phyloP scores from a whole-genome alignment of 208 protist genomes.

The Trypanosoma congolense region DNA sequence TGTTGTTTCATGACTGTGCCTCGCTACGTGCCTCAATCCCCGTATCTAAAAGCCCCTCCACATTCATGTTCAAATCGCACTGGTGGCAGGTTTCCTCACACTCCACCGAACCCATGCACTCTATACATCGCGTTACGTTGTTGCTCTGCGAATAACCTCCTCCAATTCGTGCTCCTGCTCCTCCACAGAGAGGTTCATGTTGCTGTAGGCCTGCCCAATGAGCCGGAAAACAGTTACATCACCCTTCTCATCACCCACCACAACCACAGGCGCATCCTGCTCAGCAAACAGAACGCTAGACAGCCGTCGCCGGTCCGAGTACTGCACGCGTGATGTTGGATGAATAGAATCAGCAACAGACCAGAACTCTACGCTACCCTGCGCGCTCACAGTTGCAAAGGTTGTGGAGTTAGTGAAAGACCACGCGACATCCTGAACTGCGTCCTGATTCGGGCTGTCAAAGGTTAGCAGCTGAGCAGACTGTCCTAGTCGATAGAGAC shows the following conservation, averaged over 20 bases:
- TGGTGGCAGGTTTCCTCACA: no score
- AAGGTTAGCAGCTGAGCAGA: conserved; percentile 63
- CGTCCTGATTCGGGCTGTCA: conserved; percentile 79
- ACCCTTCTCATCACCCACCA: conserved; percentile 87
- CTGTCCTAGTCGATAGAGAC: conserved; percentile 86
- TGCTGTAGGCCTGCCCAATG: conserved; percentile 31
- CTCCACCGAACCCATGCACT: background rate
- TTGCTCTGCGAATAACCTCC: conserved; percentile 65
- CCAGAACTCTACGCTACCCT: conserved; percentile 85
- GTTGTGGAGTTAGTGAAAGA: conserved; percentile 81
- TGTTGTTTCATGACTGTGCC: no score
- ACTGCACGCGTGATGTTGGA: conserved; percentile 56
- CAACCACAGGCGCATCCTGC: conserved; percentile 77
- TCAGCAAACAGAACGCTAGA: conserved; percentile 82
- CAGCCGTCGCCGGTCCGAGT: conserved; percentile 67
- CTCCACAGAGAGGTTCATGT: conserved; percentile 56
- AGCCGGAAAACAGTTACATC: conserved; percentile 81
- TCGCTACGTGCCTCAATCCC: no score
- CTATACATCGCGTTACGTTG: background rate
- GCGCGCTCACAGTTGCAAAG: conserved; percentile 91
- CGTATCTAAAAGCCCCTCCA: no score
- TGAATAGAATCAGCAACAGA: conserved; percentile 67
- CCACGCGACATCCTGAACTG: conserved; percentile 93
- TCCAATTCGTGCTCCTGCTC: conserved; percentile 77
- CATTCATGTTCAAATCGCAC: no score